Evolutionary conservation across 2,329 filamentous ascomycete genomes (phyloP).

Genomic region (Fusarium tuaranense): DNA sequence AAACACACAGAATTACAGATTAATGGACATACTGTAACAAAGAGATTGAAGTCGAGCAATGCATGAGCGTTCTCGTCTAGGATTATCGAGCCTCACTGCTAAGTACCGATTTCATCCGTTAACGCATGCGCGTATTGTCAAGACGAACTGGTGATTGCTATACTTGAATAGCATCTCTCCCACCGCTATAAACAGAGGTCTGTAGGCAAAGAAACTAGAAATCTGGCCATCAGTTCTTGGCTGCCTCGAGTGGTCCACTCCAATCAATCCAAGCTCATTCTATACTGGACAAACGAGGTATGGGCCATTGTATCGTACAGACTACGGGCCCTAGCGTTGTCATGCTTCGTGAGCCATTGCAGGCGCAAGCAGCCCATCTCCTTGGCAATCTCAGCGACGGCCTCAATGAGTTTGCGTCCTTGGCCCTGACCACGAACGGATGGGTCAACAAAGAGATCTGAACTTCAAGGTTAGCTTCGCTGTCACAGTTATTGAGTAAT

Average conservation of each 20-base stretch:
- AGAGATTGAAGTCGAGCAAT: background rate
- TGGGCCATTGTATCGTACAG: slow-evolving; percentile 32
- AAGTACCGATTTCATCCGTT: background rate
- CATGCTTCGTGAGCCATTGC: slow-evolving; percentile 34
- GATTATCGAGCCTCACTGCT: background rate
- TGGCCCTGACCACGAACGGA: slow-evolving; percentile 8
- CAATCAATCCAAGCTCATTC: slow-evolving; percentile 8
- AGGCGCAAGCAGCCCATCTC: slow-evolving; percentile 23
- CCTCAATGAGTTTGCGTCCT: slow-evolving; percentile 21
- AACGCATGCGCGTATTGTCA: background rate
- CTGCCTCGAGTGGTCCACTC: background rate
- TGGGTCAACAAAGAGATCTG: slow-evolving; percentile 25
- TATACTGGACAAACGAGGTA: slow-evolving; percentile 29
- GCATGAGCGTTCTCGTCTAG: background rate
- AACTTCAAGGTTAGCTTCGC: background rate
- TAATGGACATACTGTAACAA: background rate
- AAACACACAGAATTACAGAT: too few relatives aligned
- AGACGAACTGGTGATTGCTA: background rate
- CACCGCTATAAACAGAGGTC: background rate
- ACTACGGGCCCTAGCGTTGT: slow-evolving; percentile 16
- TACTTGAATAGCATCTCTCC: background rate
- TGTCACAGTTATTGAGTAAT: background rate
- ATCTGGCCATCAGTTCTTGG: background rate
- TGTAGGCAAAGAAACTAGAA: background rate
- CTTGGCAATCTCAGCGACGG: slow-evolving; percentile 23